Percentiles rank a stretch among this genome's conserved stretches.
These are phyloP conservation scores for Starmera amethionina DNA, from an alignment of 805 yeast species.

Conservation along the genomic window DNA sequence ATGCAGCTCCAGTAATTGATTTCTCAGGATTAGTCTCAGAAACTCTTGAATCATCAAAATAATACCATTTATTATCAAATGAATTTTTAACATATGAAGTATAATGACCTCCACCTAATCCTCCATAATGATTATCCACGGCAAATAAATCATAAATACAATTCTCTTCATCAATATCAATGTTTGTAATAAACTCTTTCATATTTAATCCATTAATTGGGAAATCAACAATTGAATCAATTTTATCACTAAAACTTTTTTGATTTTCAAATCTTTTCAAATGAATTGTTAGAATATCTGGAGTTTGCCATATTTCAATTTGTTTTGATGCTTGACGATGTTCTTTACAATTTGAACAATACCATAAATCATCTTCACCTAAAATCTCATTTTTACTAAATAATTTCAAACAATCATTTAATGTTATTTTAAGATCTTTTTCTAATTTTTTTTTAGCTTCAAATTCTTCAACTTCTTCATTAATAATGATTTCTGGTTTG, in stretches of 20 bases:
- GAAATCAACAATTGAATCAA: slow-evolving; percentile 74
- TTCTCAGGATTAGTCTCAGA: slow-evolving; percentile 47
- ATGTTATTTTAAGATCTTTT: slow-evolving; percentile 34
- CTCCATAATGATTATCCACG: slow-evolving; percentile 94
- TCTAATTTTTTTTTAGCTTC: slow-evolving; percentile 21
- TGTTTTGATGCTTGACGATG: slow-evolving; percentile 87
- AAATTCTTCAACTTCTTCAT: slow-evolving; percentile 44
- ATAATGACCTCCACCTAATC: slow-evolving; percentile 95
- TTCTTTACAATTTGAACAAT: slow-evolving; percentile 81
- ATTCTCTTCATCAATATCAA: slow-evolving; percentile 17
- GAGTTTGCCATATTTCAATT: slow-evolving; percentile 87
- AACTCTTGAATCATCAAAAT: slow-evolving; percentile 81
- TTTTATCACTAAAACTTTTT: slow-evolving; percentile 79
- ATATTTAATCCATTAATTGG: slow-evolving; percentile 80
- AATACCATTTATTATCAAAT: slow-evolving; percentile 74
- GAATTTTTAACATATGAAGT: slow-evolving; percentile 82
- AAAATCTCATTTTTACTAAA: slow-evolving; percentile 79
- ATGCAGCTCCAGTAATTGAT: slow-evolving; percentile 70
- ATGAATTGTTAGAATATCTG: slow-evolving; percentile 84
- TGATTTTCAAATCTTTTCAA: slow-evolving; percentile 84
- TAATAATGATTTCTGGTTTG: slow-evolving; percentile 36
- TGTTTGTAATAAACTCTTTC: slow-evolving; percentile 39
- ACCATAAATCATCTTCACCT: slow-evolving; percentile 89
- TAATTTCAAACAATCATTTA: slow-evolving; percentile 64
- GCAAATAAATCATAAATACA: slow-evolving; percentile 78